These are phyloP conservation scores for Ostreobium quekettii DNA, from an alignment of 139 green algal genomes.

Conservation along the genomic window DNA sequence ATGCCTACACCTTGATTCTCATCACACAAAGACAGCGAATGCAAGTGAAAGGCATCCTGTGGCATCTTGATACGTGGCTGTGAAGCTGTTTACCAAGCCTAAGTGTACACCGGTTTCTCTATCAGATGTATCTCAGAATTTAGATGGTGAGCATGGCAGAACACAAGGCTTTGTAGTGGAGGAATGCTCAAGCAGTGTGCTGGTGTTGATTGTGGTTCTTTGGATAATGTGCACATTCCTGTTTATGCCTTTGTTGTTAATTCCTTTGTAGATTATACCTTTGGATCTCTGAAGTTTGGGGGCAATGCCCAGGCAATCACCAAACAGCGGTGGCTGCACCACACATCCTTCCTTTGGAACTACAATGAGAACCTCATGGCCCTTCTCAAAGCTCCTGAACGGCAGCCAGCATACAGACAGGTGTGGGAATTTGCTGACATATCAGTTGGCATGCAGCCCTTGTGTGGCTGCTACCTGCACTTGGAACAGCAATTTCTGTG, in stretches of 20 bases:
- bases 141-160: too few species aligned
- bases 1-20: too few species aligned
- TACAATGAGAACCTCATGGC: constrained; percentile 65
- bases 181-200: neutral
- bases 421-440: constrained; percentile 23
- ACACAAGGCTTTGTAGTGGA: neutral
- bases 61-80: too few species aligned
- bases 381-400: constrained; percentile 59
- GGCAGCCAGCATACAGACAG: constrained; percentile 66
- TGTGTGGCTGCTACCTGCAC: neutral
- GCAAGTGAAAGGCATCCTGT: too few species aligned
- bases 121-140: too few species aligned
- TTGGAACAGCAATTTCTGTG: neutral
- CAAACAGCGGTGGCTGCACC: constrained; percentile 82
- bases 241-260: too few species aligned
- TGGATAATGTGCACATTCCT: neutral
- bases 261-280: constrained; percentile 71
- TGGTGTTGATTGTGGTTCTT: neutral
- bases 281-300: constrained; percentile 86
- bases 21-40: too few species aligned
- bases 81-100: too few species aligned
- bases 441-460: neutral
- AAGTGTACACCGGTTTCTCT: too few species aligned
- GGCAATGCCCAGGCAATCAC: constrained; percentile 97
- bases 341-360: constrained; percentile 96